Evolutionary conservation across 225 moss, liverwort and hornwort species (phyloP).

Genomic region (Polytrichum formosum): DNA sequence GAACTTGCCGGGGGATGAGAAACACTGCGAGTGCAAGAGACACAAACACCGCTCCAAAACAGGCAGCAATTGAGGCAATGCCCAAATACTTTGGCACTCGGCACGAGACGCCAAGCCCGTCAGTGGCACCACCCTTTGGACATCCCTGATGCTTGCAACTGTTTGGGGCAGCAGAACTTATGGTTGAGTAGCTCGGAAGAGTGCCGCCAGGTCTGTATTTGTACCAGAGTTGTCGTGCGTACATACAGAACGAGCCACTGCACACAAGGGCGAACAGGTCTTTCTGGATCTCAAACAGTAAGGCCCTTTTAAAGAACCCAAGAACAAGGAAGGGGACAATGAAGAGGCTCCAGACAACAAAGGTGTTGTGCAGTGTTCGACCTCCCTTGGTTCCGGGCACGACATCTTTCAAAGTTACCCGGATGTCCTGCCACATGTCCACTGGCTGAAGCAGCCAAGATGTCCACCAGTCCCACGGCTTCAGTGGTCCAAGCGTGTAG

Average conservation of each 20-base stretch:
- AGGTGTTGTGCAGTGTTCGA: conserved; percentile 55
- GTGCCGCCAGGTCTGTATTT: conserved; percentile 65
- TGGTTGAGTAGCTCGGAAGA: conserved; percentile 63
- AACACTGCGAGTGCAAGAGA: conserved; percentile 37
- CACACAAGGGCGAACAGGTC: conserved; percentile 73
- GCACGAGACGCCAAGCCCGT: conserved; percentile 26
- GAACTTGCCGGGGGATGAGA: conserved; percentile 69
- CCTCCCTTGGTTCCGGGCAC: conserved; percentile 78
- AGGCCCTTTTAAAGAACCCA: conserved; percentile 54
- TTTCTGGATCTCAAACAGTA: conserved; percentile 74
- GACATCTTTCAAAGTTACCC: conserved; percentile 71
- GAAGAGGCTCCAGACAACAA: conserved; percentile 65
- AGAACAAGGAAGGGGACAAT: conserved; percentile 63
- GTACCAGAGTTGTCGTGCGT: conserved; percentile 84
- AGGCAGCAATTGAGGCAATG: conserved; percentile 33
- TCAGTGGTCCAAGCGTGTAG: conserved; percentile 90
- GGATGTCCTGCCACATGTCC: conserved; percentile 82
- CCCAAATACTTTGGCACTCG: conserved; percentile 51
- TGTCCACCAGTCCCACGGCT: conserved; percentile 99
- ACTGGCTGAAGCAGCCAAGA: conserved; percentile 92
- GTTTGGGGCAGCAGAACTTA: conserved; percentile 22
- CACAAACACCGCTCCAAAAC: conserved; percentile 35
- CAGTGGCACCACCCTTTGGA: conserved; percentile 24
- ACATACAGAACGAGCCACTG: conserved; percentile 69
- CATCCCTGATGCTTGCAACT: conserved; percentile 42